Evolutionary conservation across 805 yeast species (phyloP), one percentile per base, ranked within the genome.

Genomic region (Metschnikowia cerradonensis): DNA sequence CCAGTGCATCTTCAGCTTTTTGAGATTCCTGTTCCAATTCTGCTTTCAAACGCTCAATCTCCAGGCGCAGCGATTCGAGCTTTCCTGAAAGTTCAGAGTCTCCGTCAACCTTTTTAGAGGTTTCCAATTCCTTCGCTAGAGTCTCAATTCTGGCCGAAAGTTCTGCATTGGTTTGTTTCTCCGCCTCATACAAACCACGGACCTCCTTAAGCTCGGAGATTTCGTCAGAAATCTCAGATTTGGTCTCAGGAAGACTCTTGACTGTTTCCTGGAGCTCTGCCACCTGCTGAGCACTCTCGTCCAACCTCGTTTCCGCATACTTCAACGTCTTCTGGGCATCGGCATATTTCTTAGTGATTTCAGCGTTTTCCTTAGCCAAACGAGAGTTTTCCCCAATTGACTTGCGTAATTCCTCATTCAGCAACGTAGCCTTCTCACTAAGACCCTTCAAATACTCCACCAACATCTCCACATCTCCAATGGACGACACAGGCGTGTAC

Each of bases 401-500:
- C 31, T 78, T 74, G 48, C 83, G 75, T 60, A 91, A 68, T 62
- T 92, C 97, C 1, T 75, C 77, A 57, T 78, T 81, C 51, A 86
- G 72, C 69, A 91, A 64, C 1, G 72, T 72, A 32, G 79, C 81
- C 60, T 87, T 86, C 46, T 80, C 75, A 19, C 77, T 78, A 46
- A 88, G 65, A 31, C 87, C 83, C 36, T 76, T 73, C 45, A 92
- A 75, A 65, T 84, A 91, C 38, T 85, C 90, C 33, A 83, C 81
- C 37, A 92, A 71, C 6, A 80, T 72, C 8, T 82, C 88, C 1
- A 86, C 81, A 61, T 92, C 96, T 0, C 84, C 71, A 20, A 94
- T 81, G 34, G 84, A 78, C 1, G 87, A 77, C 45, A 88, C 77
- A 0, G 98, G 98, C 0, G 97, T 91, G 56, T 80, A 69, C 60